Percentiles rank a stretch among this genome's conserved stretches.
Evolutionary conservation across 331 rosid genomes (phyloP).

Genomic region (Pyrus hybrid): DNA sequence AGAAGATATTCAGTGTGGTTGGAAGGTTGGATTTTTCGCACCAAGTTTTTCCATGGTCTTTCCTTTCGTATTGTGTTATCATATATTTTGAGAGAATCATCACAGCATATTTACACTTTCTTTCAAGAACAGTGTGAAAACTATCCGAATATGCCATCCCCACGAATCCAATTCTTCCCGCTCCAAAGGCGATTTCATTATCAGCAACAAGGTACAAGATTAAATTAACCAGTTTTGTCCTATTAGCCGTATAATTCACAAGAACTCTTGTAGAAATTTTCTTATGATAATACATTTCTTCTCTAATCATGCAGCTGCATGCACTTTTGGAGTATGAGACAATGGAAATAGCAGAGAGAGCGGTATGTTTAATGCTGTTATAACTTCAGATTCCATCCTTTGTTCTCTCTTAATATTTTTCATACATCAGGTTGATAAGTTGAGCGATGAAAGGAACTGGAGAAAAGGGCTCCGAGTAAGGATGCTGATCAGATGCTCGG

Average conservation of each 20-base stretch:
- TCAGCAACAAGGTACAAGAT: slow-evolving; percentile 77
- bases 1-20: slow-evolving; percentile 64
- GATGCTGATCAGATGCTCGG: slow-evolving; percentile 71
- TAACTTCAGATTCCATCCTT: not conserved
- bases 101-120: not conserved
- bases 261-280: not conserved
- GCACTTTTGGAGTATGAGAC: slow-evolving; percentile 87
- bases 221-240: not conserved
- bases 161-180: slow-evolving; percentile 78
- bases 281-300: not conserved
- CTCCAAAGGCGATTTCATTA: slow-evolving; percentile 56
- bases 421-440: slow-evolving; percentile 55
- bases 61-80: not conserved
- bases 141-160: slow-evolving; percentile 92
- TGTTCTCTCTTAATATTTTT: slow-evolving; percentile 4
- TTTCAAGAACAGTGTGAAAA: slow-evolving; percentile 65
- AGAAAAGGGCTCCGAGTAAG: slow-evolving; percentile 96
- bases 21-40: slow-evolving; percentile 56
- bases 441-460: slow-evolving; percentile 97
- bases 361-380: slow-evolving; percentile 43
- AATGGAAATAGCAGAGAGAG: slow-evolving; percentile 65
- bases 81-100: not conserved
- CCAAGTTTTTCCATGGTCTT: not conserved
- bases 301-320: slow-evolving; percentile 50
- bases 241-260: not conserved